phyloP scores from a whole-genome alignment of 129 eudicot genomes.

The Lactuca saligna region DNA sequence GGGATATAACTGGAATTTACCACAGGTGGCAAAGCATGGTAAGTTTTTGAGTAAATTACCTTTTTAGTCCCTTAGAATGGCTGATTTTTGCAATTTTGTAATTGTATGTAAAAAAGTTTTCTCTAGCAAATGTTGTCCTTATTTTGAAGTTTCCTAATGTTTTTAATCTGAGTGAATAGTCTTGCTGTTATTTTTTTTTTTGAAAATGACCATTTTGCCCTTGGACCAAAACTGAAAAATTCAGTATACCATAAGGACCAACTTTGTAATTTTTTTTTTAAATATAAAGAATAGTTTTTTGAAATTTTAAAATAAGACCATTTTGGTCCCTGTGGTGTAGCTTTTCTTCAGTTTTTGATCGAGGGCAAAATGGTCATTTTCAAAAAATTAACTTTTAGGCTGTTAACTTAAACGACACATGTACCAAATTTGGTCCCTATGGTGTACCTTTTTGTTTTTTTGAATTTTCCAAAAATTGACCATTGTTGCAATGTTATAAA shows the following conservation, averaged over 20 bases:
- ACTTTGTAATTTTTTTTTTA: background rate
- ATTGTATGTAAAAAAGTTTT: too few species aligned
- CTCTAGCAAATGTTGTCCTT: background rate
- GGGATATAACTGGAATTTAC: conserved; percentile 97
- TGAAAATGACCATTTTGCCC: background rate
- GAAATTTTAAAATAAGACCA: background rate
- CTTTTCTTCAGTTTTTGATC: too few species aligned
- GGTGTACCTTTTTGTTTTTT: too few species aligned
- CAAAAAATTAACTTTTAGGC: too few species aligned
- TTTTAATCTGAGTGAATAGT: background rate
- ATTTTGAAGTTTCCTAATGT: background rate
- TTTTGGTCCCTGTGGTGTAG: too few species aligned
- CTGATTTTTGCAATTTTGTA: background rate
- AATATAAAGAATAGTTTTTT: too few species aligned
- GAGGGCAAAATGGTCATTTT: too few species aligned
- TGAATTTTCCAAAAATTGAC: too few species aligned
- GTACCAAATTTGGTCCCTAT: too few species aligned
- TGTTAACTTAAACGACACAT: too few species aligned
- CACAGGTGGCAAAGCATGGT: conserved; percentile 99
- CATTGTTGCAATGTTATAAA: background rate
- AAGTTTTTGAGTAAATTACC: background rate
- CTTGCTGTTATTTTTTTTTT: background rate
- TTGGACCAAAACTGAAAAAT: background rate
- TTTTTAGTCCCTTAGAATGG: background rate
- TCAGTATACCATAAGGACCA: background rate